Conservation (phyloP, 176 grass and related monocot species). For the Triticum turgidum region DNA sequence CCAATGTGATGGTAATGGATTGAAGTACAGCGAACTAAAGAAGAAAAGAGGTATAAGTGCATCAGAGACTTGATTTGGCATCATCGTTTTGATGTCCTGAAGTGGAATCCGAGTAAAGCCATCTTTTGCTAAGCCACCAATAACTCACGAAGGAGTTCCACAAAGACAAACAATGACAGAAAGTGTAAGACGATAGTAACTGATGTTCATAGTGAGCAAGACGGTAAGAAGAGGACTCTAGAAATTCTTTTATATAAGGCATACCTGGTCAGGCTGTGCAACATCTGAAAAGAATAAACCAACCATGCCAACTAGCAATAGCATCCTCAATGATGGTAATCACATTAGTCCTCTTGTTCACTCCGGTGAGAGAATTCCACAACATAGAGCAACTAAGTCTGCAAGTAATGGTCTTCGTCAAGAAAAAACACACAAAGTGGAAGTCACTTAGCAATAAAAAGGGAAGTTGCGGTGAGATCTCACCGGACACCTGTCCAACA, state of each 20-base stretch:
- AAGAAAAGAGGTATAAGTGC: background rate
- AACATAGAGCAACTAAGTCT: slow-evolving; percentile 73
- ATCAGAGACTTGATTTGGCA: slow-evolving; percentile 88
- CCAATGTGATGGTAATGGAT: too few species aligned
- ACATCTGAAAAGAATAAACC: slow-evolving; percentile 91
- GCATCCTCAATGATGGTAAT: slow-evolving; percentile 27
- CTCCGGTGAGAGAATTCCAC: slow-evolving; percentile 94
- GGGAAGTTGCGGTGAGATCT: background rate
- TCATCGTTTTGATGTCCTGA: slow-evolving; percentile 89
- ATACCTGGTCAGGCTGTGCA: slow-evolving; percentile 84
- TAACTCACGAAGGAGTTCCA: background rate
- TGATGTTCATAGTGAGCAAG: background rate
- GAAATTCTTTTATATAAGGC: background rate
- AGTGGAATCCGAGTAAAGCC: slow-evolving; percentile 59
- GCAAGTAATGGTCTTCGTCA: background rate
- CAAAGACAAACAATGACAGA: too few species aligned
- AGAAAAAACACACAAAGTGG: background rate
- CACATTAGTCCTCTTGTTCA: slow-evolving; percentile 87
- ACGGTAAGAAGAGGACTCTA: background rate
- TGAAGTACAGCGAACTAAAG: background rate
- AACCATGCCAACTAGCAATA: slow-evolving; percentile 65
- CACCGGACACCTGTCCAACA: slow-evolving; percentile 58
- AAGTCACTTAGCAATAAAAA: background rate
- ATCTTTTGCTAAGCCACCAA: slow-evolving; percentile 54
- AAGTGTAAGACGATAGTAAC: too few species aligned